These are phyloP conservation scores for Starmerella gropengiesseri DNA, from an alignment of 805 yeast genomes.

Conservation along the genomic window DNA sequence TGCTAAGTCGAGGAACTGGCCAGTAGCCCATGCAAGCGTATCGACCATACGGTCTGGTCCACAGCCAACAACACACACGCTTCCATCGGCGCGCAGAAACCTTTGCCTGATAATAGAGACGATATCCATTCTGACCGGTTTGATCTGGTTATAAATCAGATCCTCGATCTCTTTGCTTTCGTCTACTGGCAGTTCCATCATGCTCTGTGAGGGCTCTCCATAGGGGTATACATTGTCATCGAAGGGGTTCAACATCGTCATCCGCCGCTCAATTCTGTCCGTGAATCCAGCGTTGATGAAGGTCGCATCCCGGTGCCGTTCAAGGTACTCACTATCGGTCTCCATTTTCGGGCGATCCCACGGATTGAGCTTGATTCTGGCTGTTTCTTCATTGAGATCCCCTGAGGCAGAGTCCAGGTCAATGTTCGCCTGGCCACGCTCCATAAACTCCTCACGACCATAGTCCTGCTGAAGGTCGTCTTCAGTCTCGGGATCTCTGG, in stretches of 20 bases:
- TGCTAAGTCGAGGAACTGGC: constrained; percentile 16
- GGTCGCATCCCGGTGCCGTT: background rate
- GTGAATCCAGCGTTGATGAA: constrained; percentile 16
- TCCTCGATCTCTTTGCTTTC: background rate
- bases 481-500: constrained; percentile 15
- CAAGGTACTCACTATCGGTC: background rate
- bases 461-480: constrained; percentile 12
- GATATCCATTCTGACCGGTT: constrained; percentile 17
- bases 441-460: constrained; percentile 10
- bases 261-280: constrained; percentile 8
- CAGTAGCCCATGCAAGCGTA: constrained; percentile 20
- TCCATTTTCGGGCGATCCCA: too few species aligned
- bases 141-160: constrained; percentile 3
- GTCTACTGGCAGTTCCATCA: background rate
- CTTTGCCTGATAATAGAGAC: constrained; percentile 7
- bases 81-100: constrained; percentile 23
- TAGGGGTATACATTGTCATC: constrained; percentile 7
- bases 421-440: background rate
- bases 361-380: background rate
- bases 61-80: constrained; percentile 32
- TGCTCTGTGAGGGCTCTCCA: background rate
- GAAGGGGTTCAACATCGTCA: constrained; percentile 9
- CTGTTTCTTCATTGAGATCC: background rate
- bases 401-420: background rate
- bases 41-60: constrained; percentile 27